These are phyloP conservation scores for Nyssa sinensis DNA, from an alignment of 148 eudicot genomes.

Conservation along the genomic window DNA sequence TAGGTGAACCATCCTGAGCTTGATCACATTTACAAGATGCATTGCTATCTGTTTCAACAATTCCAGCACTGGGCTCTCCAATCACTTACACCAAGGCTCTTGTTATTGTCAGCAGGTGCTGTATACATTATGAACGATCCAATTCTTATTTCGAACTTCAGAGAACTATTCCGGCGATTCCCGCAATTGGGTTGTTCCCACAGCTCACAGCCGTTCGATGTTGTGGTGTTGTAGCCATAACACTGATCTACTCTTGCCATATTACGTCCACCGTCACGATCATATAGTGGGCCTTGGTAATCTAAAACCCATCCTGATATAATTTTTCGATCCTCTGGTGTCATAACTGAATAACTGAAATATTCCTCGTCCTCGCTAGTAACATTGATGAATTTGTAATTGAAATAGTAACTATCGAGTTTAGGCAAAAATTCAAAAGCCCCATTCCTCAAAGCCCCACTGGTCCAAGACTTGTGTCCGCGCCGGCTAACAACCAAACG, in stretches of 20 bases:
- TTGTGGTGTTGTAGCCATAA: too few relatives aligned
- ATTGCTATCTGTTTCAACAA: too few relatives aligned
- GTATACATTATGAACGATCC: too few relatives aligned
- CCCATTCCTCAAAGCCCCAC: neutral
- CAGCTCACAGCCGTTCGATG: too few relatives aligned
- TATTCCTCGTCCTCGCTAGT: neutral
- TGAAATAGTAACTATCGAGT: neutral
- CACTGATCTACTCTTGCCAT: too few relatives aligned
- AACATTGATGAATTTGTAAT: neutral
- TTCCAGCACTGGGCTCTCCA: neutral
- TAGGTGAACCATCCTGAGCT: too few relatives aligned
- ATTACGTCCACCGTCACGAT: too few relatives aligned
- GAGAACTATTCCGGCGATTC: too few relatives aligned
- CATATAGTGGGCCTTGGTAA: too few relatives aligned
- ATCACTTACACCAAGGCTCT: neutral
- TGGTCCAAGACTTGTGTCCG: neutral
- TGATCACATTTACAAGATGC: too few relatives aligned
- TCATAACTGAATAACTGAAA: neutral
- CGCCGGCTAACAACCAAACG: neutral
- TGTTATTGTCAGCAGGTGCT: neutral
- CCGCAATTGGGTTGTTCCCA: too few relatives aligned
- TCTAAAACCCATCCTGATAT: neutral
- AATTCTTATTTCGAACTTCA: too few relatives aligned
- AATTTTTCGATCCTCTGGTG: neutral
- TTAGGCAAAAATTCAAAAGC: neutral